Base-by-base conservation (phyloP, 768 basidiomycete species). In the Neoboletus brunneissimus region DNA sequence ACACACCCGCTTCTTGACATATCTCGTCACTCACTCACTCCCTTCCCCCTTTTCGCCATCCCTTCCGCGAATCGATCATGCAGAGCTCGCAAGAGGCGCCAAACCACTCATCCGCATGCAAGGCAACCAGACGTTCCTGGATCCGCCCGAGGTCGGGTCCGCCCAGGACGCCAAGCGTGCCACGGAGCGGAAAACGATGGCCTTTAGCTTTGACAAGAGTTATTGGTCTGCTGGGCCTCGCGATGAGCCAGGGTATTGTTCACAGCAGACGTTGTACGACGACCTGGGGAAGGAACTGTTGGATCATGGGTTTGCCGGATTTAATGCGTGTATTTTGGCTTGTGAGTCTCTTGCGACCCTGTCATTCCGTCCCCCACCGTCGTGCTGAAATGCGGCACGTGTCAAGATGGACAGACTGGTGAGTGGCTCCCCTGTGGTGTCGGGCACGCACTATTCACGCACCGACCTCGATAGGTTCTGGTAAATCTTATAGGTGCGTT, bases 271-370 rank as follows among this genome's bases (percentile, higher is more conserved):
- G 0, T 77, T 98, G 55, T 98, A 92, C 73, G 86, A 94, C 63
- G 96, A 98, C 76, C 72, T 98, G 35, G 96, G 96, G 42, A 89
- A 88, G 73, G 96, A 98, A 67, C 74, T 99, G 51, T 77, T 99
- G 64, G 92, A 98, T 72, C 95, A 98, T 71, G 88, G 92, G 42
- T 98, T 99, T 75, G 77, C 89, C 35, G 96, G 96, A 29, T 98
- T 97, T 75, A 98, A 98, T 79, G 91, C 94, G 47, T 98, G 94
- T 81, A 97, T 99, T 74, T 81, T 99, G 70, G 96, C 97, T 73
- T 98, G 95, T 97, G 75, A 81, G 95, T 87, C 9, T 13, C 57
- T 56, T 48, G 43, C 63, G 31, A 63, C 48, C 34, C n/a, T 10
- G 15, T 20, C 34, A 22, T 3, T 32, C 9, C 34, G 31, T 48